Base-by-base conservation (phyloP, 1,139 yeast genomes). In the Protomyces gravidus region DNA sequence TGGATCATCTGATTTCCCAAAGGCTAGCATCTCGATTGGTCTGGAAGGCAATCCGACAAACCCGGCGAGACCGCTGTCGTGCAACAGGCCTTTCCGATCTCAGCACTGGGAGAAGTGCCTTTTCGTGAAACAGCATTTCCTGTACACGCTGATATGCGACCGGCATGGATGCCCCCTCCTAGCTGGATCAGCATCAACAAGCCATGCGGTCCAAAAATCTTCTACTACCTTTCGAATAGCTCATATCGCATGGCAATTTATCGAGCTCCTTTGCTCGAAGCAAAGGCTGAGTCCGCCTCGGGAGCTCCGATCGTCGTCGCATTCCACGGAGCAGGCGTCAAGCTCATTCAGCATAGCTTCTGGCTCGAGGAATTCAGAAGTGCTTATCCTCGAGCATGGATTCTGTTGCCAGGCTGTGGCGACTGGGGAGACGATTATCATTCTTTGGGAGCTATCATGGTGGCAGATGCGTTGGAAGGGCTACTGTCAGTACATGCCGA, bases 341-440 rank as follows among this genome's bases (percentile, higher is more conserved):
- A 36, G 5, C 23, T 17, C 25, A 39, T 7, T 13, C 7, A 7
- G 15, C n/a, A 25, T 11, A n/a, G 45, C 17, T 36, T 36, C 11
- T 50, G 55, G 55, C 19, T n/a, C 33, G 11, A 36, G 21, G 32
- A 13, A 6, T 50, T 50, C 33, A 15, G 30, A 7, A 17, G n/a
- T 11, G n/a, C 23, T 6, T 50, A 36, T 45, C 26, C 26, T 21
- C 11, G n/a, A 13, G 55, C 55, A 13, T 50, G 55, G 55, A 50
- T 50, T 15, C 15, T 50, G 19, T 47, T 23, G 36, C 55, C 55
- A 15, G 47, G 39, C 26, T 50, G 55, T 39, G 55, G 55, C 5
- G 19, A 13, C 5, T 50, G 55, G 55, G 55, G 55, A 1, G 55
- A 50, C 23, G 55, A 50, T 15, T 50, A 30, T 32, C 55, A 50